Evolutionary conservation across 371 early-diverging fungal genomes (phyloP).

Genomic region (Mucor velutinosus): DNA sequence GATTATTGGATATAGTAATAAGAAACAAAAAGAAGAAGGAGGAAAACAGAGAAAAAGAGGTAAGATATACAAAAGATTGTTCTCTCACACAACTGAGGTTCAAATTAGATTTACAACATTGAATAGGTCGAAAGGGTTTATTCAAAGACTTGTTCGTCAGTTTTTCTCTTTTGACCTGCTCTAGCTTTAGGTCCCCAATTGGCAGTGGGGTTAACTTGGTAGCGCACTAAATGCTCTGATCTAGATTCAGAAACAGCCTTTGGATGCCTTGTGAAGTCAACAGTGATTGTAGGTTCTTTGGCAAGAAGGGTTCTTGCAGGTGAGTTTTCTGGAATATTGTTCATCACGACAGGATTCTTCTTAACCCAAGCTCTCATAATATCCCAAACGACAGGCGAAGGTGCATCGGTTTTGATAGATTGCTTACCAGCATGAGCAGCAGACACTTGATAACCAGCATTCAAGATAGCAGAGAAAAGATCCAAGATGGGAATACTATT

Average conservation of each 20-base stretch:
- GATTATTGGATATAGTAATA: conserved; percentile 6
- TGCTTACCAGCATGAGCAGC: conserved; percentile 86
- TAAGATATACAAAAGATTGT: background rate
- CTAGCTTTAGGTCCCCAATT: conserved; percentile 96
- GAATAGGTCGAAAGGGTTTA: background rate
- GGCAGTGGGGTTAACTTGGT: conserved; percentile 90
- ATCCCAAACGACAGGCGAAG: conserved; percentile 91
- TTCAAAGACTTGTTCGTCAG: conserved; percentile 29
- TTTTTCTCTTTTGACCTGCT: conserved; percentile 61
- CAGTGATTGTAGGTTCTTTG: conserved; percentile 60
- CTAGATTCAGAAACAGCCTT: conserved; percentile 77
- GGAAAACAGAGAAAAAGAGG: conserved; percentile 8
- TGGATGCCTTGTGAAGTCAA: conserved; percentile 72
- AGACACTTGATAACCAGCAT: conserved; percentile 93
- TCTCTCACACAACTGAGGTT: background rate
- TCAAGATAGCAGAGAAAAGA: conserved; percentile 86
- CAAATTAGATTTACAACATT: background rate
- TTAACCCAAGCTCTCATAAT: conserved; percentile 81
- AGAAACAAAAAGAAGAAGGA: conserved; percentile 12
- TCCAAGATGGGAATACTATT: conserved; percentile 50
- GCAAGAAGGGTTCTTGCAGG: conserved; percentile 72
- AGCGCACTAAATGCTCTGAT: conserved; percentile 83
- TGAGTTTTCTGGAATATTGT: conserved; percentile 69
- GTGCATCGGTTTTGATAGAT: conserved; percentile 97
- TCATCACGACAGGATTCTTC: conserved; percentile 66